Evolutionary conservation across 371 early-diverging fungal genomes (phyloP), one percentile per base, ranked within the genome.

Genomic region (Phascolomyces articulosus): DNA sequence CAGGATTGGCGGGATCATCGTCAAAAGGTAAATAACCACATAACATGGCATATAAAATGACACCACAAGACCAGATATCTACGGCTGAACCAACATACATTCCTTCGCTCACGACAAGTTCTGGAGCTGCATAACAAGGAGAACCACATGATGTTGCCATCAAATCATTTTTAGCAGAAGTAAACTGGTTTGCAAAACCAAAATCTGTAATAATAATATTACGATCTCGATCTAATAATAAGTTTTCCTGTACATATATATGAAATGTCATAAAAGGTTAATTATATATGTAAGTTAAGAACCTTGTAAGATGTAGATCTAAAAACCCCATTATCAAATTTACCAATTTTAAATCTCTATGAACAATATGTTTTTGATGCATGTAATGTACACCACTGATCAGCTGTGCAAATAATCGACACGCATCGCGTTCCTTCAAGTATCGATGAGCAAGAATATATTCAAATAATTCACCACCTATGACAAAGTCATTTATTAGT

Each of bases 11-110:
- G 8, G 97, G 97, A 77, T 99, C 99, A 75, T 99, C 99, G 67
- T 99, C 99, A 75, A 95, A 99, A 10, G 99, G 99, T 40, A 99
- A 87, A 69, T 95, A 96, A 4, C 99, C 99, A 51, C 94, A 95
- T 10, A 97, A 82, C 98, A 98, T 97, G 16, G 98, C 97, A 70
- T 95, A 97, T 59, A 98, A 77, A 60, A 97, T 95, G 15, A 97
- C 98, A 38, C 98, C 97, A 67, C 94, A 94, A 47, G 92, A 92
- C 98, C 98, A 98, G 55, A 97, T 91, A 76, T 98, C 99, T 0
- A 96, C 98, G 7, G 96, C 95, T 10, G 98, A 95, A 18, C 99
- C 99, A 2, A 94, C 96, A 74, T 99, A 99, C 34, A 95, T 82
- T n/a, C 95, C 96, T 61, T 98, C 96, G 60, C 92, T 93, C 62